Conservation (phyloP, 2,329 filamentous ascomycete genomes). For the Grosmannia penicillata region DNA sequence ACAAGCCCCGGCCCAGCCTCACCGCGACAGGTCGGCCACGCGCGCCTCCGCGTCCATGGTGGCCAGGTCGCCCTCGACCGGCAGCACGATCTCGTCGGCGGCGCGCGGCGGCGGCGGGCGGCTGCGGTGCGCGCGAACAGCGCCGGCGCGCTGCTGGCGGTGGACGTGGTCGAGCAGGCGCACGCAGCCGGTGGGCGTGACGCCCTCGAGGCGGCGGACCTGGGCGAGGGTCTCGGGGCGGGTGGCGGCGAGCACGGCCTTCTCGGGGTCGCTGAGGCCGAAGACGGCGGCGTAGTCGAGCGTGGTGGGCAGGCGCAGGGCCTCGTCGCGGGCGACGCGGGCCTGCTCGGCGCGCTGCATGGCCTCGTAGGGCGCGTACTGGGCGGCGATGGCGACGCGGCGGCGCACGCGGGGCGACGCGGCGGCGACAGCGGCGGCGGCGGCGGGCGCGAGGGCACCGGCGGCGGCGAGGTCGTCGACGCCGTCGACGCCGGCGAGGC, state of each 20-base stretch:
- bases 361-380: constrained; percentile 75
- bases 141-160: constrained; percentile 15
- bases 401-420: constrained; percentile 45
- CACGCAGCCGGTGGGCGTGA: constrained; percentile 46
- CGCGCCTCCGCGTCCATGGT: constrained; percentile 24
- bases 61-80: constrained; percentile 21
- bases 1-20: neutral
- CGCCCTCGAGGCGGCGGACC: constrained; percentile 73
- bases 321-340: constrained; percentile 63
- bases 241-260: constrained; percentile 51
- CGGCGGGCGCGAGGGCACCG: constrained; percentile 30
- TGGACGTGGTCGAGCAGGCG: constrained; percentile 49
- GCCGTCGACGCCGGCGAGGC: constrained; percentile 39
- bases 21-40: constrained; percentile 18
- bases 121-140: too few relatives aligned
- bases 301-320: constrained; percentile 53
- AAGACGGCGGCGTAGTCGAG: constrained; percentile 61
- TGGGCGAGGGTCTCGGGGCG: constrained; percentile 78
- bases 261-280: constrained; percentile 70
- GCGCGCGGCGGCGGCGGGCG: constrained; percentile 1
- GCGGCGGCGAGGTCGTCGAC: constrained; percentile 40
- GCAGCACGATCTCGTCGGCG: constrained; percentile 1
- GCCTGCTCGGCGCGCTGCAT: constrained; percentile 53
- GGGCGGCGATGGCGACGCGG: constrained; percentile 66
- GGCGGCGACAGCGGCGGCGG: constrained; percentile 22